A percentile compares a stretch with the other conserved stretches of the same genome.
phyloP scores from a whole-genome alignment of 2,329 filamentous ascomycete species.

The Ophiognomonia clavigignenti-juglandacearum region DNA sequence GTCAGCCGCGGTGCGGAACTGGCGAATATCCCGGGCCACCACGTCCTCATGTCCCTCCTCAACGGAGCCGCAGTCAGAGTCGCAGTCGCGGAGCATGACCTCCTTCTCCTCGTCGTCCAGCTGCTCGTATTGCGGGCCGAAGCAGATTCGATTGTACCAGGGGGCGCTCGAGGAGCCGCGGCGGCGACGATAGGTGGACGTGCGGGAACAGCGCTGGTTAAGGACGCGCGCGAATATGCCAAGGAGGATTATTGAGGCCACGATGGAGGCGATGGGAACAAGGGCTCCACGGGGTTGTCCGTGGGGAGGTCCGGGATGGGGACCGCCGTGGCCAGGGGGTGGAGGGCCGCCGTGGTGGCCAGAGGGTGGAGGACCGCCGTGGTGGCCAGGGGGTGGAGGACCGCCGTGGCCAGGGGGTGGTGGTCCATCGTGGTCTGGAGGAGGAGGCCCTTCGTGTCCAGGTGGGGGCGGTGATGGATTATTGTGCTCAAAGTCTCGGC shows the following conservation, averaged over 20 bases:
- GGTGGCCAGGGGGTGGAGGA: not conserved
- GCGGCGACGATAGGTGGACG: conserved; percentile 4
- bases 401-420: conserved; percentile 1
- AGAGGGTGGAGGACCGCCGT: no score
- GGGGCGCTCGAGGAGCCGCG: conserved; percentile 7
- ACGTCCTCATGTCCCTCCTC: conserved; percentile 29
- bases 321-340: not conserved
- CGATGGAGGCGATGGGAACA: conserved; percentile 11
- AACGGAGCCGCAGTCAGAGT: conserved; percentile 15
- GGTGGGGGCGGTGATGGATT: not conserved
- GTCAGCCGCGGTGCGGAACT: conserved; percentile 40
- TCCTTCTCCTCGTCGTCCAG: conserved; percentile 33
- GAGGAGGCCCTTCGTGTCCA: not conserved
- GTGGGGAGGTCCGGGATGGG: not conserved
- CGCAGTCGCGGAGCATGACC: conserved; percentile 23
- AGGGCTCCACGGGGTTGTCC: conserved; percentile 1
- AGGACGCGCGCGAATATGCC: conserved; percentile 21
- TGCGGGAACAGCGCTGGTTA: conserved; percentile 22
- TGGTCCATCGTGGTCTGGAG: conserved; percentile 4
- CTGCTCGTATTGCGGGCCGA: conserved; percentile 13
- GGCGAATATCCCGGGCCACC: conserved; percentile 45
- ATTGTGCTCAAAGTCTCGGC: conserved; percentile 3
- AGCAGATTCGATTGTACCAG: conserved; percentile 15
- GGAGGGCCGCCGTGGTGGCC: no score
- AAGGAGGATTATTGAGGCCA: conserved; percentile 21